A percentile compares a stretch with the other conserved stretches of the same genome.
phyloP scores from a whole-genome alignment of 2,329 filamentous ascomycete species.

The Cladosporium sp. region DNA sequence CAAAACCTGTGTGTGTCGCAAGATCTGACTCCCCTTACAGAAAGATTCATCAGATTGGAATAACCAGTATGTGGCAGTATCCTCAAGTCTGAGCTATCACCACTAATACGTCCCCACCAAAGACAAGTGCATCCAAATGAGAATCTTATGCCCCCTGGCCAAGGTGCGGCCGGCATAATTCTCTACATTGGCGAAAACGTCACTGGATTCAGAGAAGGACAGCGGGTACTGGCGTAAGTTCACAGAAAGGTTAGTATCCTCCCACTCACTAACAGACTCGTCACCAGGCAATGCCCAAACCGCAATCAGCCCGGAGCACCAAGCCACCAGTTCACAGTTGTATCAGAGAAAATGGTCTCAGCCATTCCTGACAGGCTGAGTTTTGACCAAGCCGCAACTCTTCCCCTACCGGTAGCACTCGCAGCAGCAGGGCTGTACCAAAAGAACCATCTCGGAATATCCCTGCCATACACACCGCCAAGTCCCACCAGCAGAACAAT shows the following conservation, averaged over 20 bases:
- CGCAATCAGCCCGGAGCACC: not conserved
- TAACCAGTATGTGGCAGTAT: not conserved
- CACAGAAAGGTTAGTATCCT: not conserved
- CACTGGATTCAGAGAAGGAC: not conserved
- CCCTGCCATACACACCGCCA: slow-evolving; percentile 30
- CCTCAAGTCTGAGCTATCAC: too few relatives aligned
- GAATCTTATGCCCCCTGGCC: not conserved
- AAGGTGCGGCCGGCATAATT: not conserved
- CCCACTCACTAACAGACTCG: not conserved
- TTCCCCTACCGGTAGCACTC: slow-evolving; percentile 40
- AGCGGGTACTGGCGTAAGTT: not conserved
- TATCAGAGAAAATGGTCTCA: not conserved
- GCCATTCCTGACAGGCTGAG: slow-evolving; percentile 32
- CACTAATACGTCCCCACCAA: too few relatives aligned
- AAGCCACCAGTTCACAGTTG: not conserved
- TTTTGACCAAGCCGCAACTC: slow-evolving; percentile 35
- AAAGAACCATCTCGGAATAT: slow-evolving; percentile 31
- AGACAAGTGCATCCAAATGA: too few relatives aligned
- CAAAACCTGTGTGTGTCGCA: too few relatives aligned
- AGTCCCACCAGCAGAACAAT: slow-evolving; percentile 32
- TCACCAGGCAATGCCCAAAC: not conserved
- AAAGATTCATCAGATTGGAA: not conserved
- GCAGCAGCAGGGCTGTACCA: slow-evolving; percentile 39
- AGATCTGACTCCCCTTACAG: not conserved
- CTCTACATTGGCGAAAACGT: not conserved